A percentile compares a stretch with the other conserved stretches of the same genome.
Conservation (phyloP, 768 basidiomycete genomes). For the Phallus indusiatus region DNA sequence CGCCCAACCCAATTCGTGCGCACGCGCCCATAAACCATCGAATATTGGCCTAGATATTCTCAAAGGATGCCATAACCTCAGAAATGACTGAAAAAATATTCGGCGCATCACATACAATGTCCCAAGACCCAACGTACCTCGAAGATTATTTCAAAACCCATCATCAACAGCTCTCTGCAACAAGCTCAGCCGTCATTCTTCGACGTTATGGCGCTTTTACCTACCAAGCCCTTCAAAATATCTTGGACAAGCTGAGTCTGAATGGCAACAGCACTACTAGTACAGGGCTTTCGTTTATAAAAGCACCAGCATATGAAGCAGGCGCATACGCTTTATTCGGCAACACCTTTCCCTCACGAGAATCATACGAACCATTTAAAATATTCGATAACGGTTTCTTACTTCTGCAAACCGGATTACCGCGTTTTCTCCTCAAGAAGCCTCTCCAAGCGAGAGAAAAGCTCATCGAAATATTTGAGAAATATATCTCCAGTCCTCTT, state of each 20-base stretch:
- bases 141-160: constrained; percentile 10
- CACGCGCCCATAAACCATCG: not conserved
- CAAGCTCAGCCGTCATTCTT: constrained; percentile 8
- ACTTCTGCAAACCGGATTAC: constrained; percentile 12
- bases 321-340: constrained; percentile 16
- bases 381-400: constrained; percentile 16
- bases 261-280: constrained; percentile 3
- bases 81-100: constrained; percentile 15
- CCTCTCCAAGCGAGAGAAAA: constrained; percentile 11
- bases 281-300: constrained; percentile 6
- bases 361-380: constrained; percentile 11
- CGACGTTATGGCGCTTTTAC: constrained; percentile 6
- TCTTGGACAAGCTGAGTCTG: constrained; percentile 1
- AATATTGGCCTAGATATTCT: constrained; percentile 11
- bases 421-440: constrained; percentile 12
- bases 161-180: constrained; percentile 12
- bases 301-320: constrained; percentile 14
- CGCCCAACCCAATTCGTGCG: not conserved
- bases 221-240: constrained; percentile 5
- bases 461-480: constrained; percentile 6
- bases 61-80: constrained; percentile 9
- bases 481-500: not conserved
- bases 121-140: not conserved
- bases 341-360: constrained; percentile 11
- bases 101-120: not conserved